phyloP scores from a whole-genome alignment of 306 rosid species.

The Castanea crenata region DNA sequence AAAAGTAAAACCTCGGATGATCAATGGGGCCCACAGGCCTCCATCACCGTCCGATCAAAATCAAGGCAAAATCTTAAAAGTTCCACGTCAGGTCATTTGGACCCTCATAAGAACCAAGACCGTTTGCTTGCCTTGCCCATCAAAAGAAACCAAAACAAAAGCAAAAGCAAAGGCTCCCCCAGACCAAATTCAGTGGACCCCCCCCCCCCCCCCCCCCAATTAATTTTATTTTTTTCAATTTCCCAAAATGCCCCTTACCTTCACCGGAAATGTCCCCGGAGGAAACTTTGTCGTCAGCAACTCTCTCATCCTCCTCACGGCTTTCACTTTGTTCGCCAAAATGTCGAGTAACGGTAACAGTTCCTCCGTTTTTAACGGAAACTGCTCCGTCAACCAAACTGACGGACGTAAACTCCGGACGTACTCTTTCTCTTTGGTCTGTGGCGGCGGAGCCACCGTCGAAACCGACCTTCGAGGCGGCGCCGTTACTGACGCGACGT shows the following conservation, averaged over 20 bases:
- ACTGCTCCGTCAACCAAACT: slow-evolving; percentile 93
- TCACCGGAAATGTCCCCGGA: slow-evolving; percentile 90
- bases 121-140: slow-evolving; percentile 26
- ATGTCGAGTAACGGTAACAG: slow-evolving; percentile 83
- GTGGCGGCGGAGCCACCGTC: slow-evolving; percentile 34
- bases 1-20: background rate
- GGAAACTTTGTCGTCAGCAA: slow-evolving; percentile 94
- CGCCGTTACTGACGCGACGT: slow-evolving; percentile 34
- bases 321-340: slow-evolving; percentile 88
- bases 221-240: background rate
- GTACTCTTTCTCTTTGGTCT: slow-evolving; percentile 82
- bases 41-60: slow-evolving; percentile 8
- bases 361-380: slow-evolving; percentile 95
- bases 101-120: slow-evolving; percentile 7
- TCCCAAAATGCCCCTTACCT: slow-evolving; percentile 51
- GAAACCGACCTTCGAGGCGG: slow-evolving; percentile 45
- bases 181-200: background rate
- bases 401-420: slow-evolving; percentile 76
- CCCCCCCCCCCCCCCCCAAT: background rate
- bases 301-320: slow-evolving; percentile 90
- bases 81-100: slow-evolving; percentile 10
- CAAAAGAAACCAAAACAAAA: slow-evolving; percentile 36
- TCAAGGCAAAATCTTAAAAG: background rate
- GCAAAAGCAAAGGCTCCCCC: slow-evolving; percentile 8
- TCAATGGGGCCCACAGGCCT: background rate